A percentile compares a stretch with the other conserved stretches of the same genome.
Evolutionary conservation across 2,329 filamentous ascomycete genomes (phyloP).

Genomic region (Intubia oerlemansii): DNA sequence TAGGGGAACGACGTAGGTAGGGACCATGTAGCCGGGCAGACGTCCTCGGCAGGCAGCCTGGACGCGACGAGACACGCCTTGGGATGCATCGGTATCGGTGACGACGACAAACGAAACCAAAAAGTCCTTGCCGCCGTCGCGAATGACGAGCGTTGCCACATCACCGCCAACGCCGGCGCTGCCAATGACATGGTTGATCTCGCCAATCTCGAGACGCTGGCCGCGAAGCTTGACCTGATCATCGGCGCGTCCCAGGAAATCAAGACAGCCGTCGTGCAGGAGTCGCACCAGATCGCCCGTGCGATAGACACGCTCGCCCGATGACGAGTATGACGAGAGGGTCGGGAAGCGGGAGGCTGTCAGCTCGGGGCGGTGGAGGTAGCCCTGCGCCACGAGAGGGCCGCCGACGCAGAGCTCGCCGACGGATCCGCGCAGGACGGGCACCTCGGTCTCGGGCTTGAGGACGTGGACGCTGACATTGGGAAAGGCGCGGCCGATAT

Average conservation of each 20-base stretch:
- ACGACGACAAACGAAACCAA: constrained; percentile 53
- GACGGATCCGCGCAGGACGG: constrained; percentile 56
- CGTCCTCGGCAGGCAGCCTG: constrained; percentile 43
- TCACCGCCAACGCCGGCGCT: constrained; percentile 35
- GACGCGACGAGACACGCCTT: constrained; percentile 20
- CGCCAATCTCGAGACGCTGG: constrained; percentile 71
- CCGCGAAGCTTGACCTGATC: constrained; percentile 85
- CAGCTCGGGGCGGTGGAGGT: constrained; percentile 60
- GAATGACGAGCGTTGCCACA: constrained; percentile 52
- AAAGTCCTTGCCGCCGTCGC: constrained; percentile 55
- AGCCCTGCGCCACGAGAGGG: constrained; percentile 72
- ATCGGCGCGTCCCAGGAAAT: constrained; percentile 73
- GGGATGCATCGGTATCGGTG: not conserved
- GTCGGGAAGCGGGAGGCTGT: constrained; percentile 57
- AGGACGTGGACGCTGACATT: constrained; percentile 77
- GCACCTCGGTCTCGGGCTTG: constrained; percentile 41
- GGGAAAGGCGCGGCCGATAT: constrained; percentile 70
- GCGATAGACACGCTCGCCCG: constrained; percentile 49
- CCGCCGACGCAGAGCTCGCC: constrained; percentile 83
- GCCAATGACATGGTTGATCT: constrained; percentile 71
- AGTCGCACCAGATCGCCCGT: constrained; percentile 78
- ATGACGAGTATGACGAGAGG: constrained; percentile 18
- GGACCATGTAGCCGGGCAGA: constrained; percentile 77
- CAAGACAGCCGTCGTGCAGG: constrained; percentile 59
- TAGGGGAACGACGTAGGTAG: constrained; percentile 58